phyloP scores from a whole-genome alignment of 2,329 filamentous ascomycete genomes.

The Fusarium nygamai region DNA sequence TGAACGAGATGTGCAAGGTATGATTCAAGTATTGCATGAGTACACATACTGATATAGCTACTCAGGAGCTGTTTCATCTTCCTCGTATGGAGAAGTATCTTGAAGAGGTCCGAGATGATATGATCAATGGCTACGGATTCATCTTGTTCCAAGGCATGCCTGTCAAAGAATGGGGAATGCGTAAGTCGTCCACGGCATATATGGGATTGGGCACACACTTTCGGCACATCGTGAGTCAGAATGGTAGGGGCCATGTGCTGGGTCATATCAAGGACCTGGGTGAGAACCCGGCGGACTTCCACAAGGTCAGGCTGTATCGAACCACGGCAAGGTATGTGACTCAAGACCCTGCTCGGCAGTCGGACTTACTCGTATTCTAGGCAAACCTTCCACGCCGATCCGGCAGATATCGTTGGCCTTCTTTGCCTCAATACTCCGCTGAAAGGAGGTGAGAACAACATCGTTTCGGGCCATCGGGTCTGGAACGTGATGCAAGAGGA shows the following conservation, averaged over 20 bases:
- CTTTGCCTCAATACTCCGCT: slow-evolving; percentile 81
- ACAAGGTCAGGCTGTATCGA: slow-evolving; percentile 87
- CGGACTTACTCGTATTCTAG: slow-evolving; percentile 55
- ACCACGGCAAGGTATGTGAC: slow-evolving; percentile 59
- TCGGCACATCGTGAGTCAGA: slow-evolving; percentile 87
- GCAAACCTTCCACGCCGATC: slow-evolving; percentile 72
- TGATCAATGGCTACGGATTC: slow-evolving; percentile 84
- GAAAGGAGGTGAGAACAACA: slow-evolving; percentile 84
- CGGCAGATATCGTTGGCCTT: slow-evolving; percentile 83
- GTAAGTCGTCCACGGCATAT: slow-evolving; percentile 84
- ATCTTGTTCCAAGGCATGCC: slow-evolving; percentile 90
- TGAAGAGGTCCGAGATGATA: slow-evolving; percentile 48
- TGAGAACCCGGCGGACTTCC: slow-evolving; percentile 77
- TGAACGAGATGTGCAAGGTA: slow-evolving; percentile 16
- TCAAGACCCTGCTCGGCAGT: too few relatives aligned
- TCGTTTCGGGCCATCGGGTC: slow-evolving; percentile 79
- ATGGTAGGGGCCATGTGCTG: slow-evolving; percentile 82
- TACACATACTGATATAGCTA: neutral
- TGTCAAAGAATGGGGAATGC: slow-evolving; percentile 76
- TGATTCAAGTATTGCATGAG: neutral
- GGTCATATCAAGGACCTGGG: slow-evolving; percentile 89
- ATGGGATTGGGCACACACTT: slow-evolving; percentile 86
- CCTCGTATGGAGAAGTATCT: slow-evolving; percentile 46
- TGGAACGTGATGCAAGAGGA: slow-evolving; percentile 82
- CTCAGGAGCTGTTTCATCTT: slow-evolving; percentile 51